Base-by-base conservation (phyloP, 352 stramenopile species). In the Phytophthora aleatoria region DNA sequence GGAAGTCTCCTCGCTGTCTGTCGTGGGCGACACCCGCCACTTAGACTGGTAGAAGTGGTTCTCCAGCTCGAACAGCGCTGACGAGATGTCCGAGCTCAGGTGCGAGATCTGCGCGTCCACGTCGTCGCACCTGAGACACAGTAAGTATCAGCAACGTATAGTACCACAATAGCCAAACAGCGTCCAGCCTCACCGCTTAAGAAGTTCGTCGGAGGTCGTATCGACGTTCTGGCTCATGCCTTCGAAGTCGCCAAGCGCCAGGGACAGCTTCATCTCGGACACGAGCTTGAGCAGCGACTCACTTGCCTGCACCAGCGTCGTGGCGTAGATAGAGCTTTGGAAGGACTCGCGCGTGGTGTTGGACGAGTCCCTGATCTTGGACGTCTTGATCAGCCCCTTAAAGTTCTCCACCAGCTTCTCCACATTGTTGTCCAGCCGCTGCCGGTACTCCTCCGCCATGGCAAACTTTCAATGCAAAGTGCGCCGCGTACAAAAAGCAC, bases 381-480 rank as follows among this genome's bases (percentile, higher is more conserved):
- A 73, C 15, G 81, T 89, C 75, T 91, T 92, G 27, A 94, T 71
- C 35, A 94, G 71, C n/a, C 84, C 83, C 63, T 87, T 88, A 69
- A 92, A 94, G 61, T 94, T 94, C 75, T 94, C 85, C 57, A 94
- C 82, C 54, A 94, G 74, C 81, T 92, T 92, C 79, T 94, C 85
- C 51, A 92, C 85, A 61, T 92, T 94, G 69, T 92, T 94, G 64
- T 94, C 85, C 27, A 94, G 73, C 36, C 85, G 83, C 80, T 92
- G 85, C 35, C 85, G 82, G 45, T 92, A 94, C 57, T 94, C 85
- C 61, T 94, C 85, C 67, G 85, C 83, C 85, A 94, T 94, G 20
- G 6, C 77, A 33, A 20, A 20, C 20, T 20, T 20, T 20, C 20
- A 31, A 52, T 51, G 26, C 13, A 38, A 55, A 49, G 11, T 30